A percentile compares a stretch with the other conserved stretches of the same genome.
Conservation (phyloP, 345 rosid genomes). For the Ceriops zippeliana region DNA sequence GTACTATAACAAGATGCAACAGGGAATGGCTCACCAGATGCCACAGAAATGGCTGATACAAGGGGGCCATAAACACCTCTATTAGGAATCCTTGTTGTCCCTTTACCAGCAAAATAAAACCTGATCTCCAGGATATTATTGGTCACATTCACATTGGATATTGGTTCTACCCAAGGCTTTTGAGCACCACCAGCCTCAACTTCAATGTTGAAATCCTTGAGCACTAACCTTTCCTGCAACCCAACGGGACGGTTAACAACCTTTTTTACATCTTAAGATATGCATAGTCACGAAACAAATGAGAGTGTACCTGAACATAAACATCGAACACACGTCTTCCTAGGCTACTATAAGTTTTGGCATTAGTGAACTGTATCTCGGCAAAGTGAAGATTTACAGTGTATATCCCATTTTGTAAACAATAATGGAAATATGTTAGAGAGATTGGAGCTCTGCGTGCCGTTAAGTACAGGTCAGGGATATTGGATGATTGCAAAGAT, state of each 20-base stretch:
- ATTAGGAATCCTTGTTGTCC: conserved; percentile 21
- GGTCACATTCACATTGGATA: conserved; percentile 17
- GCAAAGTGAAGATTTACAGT: conserved; percentile 50
- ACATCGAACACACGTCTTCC: conserved; percentile 62
- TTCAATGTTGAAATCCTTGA: conserved; percentile 25
- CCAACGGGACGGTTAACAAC: not conserved
- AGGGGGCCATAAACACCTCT: conserved; percentile 29
- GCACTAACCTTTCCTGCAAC: conserved; percentile 20
- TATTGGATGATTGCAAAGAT: conserved; percentile 25
- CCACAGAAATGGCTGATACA: conserved; percentile 26
- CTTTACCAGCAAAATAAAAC: conserved; percentile 28
- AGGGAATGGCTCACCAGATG: conserved; percentile 17
- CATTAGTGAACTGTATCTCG: conserved; percentile 53
- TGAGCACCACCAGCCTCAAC: conserved; percentile 15
- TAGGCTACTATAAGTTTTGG: conserved; percentile 39
- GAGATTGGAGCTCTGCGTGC: conserved; percentile 56
- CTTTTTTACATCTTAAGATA: not conserved
- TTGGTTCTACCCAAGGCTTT: conserved; percentile 14
- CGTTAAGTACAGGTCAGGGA: conserved; percentile 41
- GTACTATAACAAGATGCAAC: no score
- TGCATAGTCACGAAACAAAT: not conserved
- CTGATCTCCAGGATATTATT: conserved; percentile 23
- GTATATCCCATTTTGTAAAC: conserved; percentile 58
- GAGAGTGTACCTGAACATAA: conserved; percentile 50
- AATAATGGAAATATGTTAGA: conserved; percentile 66